A percentile compares a stretch with the other conserved stretches of the same genome.
phyloP scores from a whole-genome alignment of 163 green algal genomes.

The Smithsoniella earleae region DNA sequence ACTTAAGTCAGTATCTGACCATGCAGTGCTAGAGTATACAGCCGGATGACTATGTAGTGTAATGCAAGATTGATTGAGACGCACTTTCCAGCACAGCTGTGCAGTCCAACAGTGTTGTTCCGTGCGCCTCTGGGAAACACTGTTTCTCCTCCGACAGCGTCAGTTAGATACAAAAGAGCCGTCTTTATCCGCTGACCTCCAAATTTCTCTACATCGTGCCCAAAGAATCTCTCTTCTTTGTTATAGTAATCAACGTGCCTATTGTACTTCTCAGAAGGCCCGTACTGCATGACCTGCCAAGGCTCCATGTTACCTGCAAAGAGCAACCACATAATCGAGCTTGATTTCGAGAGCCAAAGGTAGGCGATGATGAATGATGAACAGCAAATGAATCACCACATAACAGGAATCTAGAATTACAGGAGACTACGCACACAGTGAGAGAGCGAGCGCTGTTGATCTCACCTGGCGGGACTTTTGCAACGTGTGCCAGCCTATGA shows the following conservation, averaged over 20 bases:
- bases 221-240: constrained; percentile 21
- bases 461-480: constrained; percentile 14
- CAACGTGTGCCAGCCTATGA: neutral
- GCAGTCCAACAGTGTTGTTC: neutral
- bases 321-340: neutral
- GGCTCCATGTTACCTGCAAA: constrained; percentile 27
- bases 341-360: too few species aligned
- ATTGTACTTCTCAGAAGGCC: constrained; percentile 28
- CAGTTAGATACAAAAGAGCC: constrained; percentile 15
- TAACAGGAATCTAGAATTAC: neutral
- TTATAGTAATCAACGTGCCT: constrained; percentile 16
- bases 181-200: constrained; percentile 28
- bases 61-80: neutral
- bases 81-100: constrained; percentile 20
- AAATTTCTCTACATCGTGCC: constrained; percentile 27
- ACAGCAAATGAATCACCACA: neutral
- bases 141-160: neutral
- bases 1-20: too few species aligned
- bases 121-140: neutral
- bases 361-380: neutral
- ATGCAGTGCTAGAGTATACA: too few species aligned
- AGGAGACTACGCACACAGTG: too few species aligned
- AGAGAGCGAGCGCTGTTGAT: too few species aligned
- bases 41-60: too few species aligned
- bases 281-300: constrained; percentile 30